Base-by-base conservation (phyloP, 2,329 filamentous ascomycete species). In the Leptographium galeiforme region DNA sequence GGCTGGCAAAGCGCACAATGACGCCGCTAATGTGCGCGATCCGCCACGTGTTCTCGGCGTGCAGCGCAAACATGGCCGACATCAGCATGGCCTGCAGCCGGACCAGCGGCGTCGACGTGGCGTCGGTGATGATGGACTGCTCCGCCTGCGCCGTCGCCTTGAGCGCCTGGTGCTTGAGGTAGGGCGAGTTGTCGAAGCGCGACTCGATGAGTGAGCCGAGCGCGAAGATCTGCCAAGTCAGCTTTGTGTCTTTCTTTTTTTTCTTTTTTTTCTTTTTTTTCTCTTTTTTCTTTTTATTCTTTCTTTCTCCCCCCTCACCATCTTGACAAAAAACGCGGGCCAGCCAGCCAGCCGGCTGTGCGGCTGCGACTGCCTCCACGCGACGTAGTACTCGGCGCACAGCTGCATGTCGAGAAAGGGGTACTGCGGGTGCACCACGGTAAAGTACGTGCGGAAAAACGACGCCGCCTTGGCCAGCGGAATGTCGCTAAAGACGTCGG, bases 21-120 rank as follows among this genome's bases (percentile, higher is more conserved):
- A 40, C 51, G 36, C 55, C 52, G 36, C 52, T 53, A 34, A 56
- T 56, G 36, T 56, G 55, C 13, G 38, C 55, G 2, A 56, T 54
- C 18, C 55, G 51, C 52, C 52, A 54, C 6, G 55, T 56, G 44
- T 54, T 56, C 30, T 56, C 52, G 10, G 52, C 55, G 32, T 56
- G 55, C 25, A 56, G 49, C 8, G 55, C 52, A 50, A 52, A 56
- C 49, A 56, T 56, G 48, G 51, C 55, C 13, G 51, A 56, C 52
- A 56, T 38, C 14, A 56, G 40, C 55, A 56, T 56, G 34, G 55
- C 55, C 14, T 56, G 55, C 6, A 56, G 49, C 13, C 55, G 51
- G 38, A 52, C 11, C 1, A 56, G 55, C 2, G 51, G 55, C 8
- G 55, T 53, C 13, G 49, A 52, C 3, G 51, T 54, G 2, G 39